Conservation (phyloP, 164 flowering plant species). For the Warburgia ugandensis region DNA sequence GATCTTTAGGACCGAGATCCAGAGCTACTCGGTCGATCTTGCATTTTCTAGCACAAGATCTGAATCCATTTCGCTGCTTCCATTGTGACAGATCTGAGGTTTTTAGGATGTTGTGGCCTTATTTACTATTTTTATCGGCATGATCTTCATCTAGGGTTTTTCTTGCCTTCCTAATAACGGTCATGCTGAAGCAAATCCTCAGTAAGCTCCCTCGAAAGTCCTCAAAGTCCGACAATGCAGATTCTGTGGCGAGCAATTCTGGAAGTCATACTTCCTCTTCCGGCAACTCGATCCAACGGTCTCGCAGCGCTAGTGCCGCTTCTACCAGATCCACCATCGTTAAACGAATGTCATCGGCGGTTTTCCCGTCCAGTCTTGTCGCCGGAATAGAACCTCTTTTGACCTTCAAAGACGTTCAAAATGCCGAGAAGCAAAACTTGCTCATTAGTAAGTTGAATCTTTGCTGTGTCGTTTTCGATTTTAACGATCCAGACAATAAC, state of each 20-base stretch:
- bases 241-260: conserved; percentile 18
- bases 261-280: conserved; percentile 6
- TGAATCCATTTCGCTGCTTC: no score
- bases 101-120: no score
- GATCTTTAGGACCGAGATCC: no score
- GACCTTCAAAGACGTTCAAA: conserved; percentile 74
- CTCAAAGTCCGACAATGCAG: conserved; percentile 39
- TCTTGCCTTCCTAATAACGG: no score
- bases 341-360: conserved; percentile 70
- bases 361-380: conserved; percentile 72
- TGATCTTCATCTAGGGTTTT: no score
- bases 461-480: conserved; percentile 77
- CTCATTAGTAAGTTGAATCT: conserved; percentile 77
- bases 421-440: conserved; percentile 64
- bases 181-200: conserved; percentile 73
- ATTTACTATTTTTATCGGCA: no score
- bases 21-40: no score
- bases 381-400: conserved; percentile 72
- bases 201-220: conserved; percentile 61
- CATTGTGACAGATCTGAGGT: no score
- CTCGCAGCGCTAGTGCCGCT: conserved; percentile 18
- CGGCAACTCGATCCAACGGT: conserved; percentile 21
- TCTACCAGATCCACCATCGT: conserved; percentile 27
- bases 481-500: conserved; percentile 58
- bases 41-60: no score